Conservation (phyloP, 2,329 filamentous ascomycete genomes). For the Trichoderma arundinaceum region DNA sequence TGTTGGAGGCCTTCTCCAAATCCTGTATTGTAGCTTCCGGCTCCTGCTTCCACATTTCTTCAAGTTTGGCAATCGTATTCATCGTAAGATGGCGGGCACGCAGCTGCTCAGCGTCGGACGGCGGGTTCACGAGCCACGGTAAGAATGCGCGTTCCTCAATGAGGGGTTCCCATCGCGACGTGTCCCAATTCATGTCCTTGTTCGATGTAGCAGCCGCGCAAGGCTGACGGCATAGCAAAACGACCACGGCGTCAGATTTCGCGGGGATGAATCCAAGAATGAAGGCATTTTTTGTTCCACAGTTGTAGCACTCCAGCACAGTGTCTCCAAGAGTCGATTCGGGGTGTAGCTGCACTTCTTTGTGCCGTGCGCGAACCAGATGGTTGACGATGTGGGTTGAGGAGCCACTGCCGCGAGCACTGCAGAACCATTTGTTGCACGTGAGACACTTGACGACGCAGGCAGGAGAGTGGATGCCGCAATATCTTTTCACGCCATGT, state of each 20-base stretch:
- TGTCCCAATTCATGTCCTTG: conserved; percentile 99
- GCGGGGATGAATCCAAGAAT: conserved; percentile 96
- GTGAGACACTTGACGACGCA: conserved; percentile 95
- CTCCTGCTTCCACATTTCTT: conserved; percentile 99
- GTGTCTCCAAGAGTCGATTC: conserved; percentile 93
- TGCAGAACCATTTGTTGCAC: conserved; percentile 99
- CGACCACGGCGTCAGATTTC: conserved; percentile 97
- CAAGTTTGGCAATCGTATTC: conserved; percentile 92
- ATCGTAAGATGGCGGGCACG: conserved; percentile 91
- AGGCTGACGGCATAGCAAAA: conserved; percentile 93
- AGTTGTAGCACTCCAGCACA: conserved; percentile 98
- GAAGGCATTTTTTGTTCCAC: conserved; percentile 99
- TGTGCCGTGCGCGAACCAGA: conserved; percentile 93
- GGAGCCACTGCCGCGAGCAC: conserved; percentile 92
- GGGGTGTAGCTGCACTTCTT: conserved; percentile 97
- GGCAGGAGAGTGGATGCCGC: conserved; percentile 93
- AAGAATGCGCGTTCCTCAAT: conserved; percentile 97
- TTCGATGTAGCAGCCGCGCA: conserved; percentile 93
- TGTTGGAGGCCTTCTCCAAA: conserved; percentile 86
- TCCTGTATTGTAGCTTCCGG: conserved; percentile 85
- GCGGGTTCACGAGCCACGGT: conserved; percentile 87
- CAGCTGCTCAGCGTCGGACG: conserved; percentile 93
- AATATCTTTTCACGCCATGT: conserved; percentile 69
- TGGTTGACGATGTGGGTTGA: conserved; percentile 99
- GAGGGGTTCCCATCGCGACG: conserved; percentile 93